phyloP scores from a whole-genome alignment of 768 basidiomycete species.

The Russula compacta region DNA sequence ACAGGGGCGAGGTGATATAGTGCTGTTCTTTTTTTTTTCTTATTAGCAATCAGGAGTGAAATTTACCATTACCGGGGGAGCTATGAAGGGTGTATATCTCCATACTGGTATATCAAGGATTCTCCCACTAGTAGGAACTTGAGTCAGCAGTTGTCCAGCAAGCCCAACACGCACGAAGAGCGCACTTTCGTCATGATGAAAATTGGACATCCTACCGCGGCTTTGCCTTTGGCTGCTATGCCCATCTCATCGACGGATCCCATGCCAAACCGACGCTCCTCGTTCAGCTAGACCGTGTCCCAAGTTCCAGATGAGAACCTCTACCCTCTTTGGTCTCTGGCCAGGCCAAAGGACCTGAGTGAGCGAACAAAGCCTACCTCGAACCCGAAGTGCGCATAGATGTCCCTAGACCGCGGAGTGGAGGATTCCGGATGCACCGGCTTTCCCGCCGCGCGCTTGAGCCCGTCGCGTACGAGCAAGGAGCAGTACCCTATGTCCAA shows the following conservation, averaged over 20 bases:
- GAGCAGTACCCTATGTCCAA: slow-evolving; percentile 13
- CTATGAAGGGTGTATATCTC: neutral
- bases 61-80: neutral
- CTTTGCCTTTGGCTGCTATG: slow-evolving; percentile 1
- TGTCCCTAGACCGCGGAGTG: slow-evolving; percentile 17
- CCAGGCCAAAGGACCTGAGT: too few relatives aligned
- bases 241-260: slow-evolving; percentile 13
- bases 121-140: neutral
- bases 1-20: too few relatives aligned
- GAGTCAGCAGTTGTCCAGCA: neutral
- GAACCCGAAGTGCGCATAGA: slow-evolving; percentile 22
- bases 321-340: too few relatives aligned
- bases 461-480: slow-evolving; percentile 19
- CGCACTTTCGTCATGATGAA: slow-evolving; percentile 19
- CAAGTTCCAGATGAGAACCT: too few relatives aligned
- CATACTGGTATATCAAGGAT: neutral
- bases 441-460: slow-evolving; percentile 15
- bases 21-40: too few relatives aligned
- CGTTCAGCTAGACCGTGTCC: neutral
- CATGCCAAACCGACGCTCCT: slow-evolving; percentile 12
- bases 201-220: slow-evolving; percentile 11
- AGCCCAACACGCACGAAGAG: neutral
- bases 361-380: slow-evolving; percentile 8
- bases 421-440: slow-evolving; percentile 20
- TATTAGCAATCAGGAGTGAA: neutral